Evolutionary conservation across 2,329 filamentous ascomycete genomes (phyloP).

Genomic region (Fusarium anthophilum): DNA sequence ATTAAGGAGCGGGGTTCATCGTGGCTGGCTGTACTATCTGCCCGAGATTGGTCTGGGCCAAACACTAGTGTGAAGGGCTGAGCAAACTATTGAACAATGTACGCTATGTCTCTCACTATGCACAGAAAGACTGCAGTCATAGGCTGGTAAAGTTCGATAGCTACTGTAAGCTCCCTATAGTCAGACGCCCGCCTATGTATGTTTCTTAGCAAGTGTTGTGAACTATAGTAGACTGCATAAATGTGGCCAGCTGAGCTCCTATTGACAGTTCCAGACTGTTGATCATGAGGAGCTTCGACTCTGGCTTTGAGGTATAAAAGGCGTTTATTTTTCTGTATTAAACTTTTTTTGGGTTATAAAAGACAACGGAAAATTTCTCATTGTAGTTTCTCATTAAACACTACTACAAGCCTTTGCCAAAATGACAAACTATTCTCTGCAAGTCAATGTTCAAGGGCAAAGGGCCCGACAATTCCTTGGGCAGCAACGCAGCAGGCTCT

Average conservation of each 20-base stretch:
- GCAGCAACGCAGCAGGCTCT: rapidly evolving
- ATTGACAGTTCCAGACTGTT: neutral
- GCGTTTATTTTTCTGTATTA: too few species aligned
- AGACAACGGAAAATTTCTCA: rapidly evolving
- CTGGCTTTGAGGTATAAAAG: neutral
- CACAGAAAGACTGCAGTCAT: neutral
- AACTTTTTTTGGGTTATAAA: too few species aligned
- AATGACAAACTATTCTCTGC: neutral
- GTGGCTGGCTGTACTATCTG: neutral
- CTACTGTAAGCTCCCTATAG: neutral
- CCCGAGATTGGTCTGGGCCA: neutral
- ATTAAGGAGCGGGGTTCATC: neutral
- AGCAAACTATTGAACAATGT: neutral
- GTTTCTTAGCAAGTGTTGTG: rapidly evolving
- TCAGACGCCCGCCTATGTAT: too few species aligned
- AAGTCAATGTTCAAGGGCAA: rapidly evolving
- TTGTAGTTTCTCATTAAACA: rapidly evolving
- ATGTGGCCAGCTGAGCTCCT: neutral
- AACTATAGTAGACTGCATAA: neutral
- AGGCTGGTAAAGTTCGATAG: neutral
- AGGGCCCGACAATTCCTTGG: rapidly evolving
- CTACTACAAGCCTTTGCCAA: rapidly evolving
- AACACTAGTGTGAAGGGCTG: neutral
- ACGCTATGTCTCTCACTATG: neutral
- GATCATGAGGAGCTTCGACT: too few species aligned